Evolutionary conservation across 2,329 filamentous ascomycete genomes (phyloP).

Genomic region (Albifimbria verrucaria): DNA sequence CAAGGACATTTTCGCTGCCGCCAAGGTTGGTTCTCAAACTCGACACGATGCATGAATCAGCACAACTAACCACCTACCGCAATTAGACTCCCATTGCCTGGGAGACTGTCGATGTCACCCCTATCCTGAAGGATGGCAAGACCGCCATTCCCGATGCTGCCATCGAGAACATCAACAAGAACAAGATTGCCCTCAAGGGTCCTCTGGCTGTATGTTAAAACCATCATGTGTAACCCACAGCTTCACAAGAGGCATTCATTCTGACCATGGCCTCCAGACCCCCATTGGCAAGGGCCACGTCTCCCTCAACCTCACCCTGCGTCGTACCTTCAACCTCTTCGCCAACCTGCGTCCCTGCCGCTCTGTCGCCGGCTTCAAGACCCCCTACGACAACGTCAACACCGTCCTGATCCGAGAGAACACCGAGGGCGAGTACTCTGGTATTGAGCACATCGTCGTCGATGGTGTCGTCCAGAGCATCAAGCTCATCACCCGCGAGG

Average conservation of each 20-base stretch:
- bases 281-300: constrained; percentile 98
- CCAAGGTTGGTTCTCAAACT: constrained; percentile 62
- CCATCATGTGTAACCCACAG: neutral
- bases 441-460: constrained; percentile 97
- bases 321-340: constrained; percentile 99
- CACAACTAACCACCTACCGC: constrained; percentile 17
- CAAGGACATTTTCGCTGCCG: constrained; percentile 97
- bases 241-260: neutral
- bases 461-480: constrained; percentile 98
- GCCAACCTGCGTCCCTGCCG: constrained; percentile 98
- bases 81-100: constrained; percentile 82
- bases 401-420: constrained; percentile 98
- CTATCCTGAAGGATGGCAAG: constrained; percentile 89
- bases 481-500: constrained; percentile 97
- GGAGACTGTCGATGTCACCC: constrained; percentile 96
- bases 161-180: constrained; percentile 89
- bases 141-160: constrained; percentile 90
- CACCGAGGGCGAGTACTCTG: constrained; percentile 99
- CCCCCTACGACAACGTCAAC: constrained; percentile 94
- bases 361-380: constrained; percentile 96
- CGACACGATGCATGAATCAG: constrained; percentile 3
- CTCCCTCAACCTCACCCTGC: constrained; percentile 96
- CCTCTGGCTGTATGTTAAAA: constrained; percentile 77
- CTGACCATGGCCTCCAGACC: constrained; percentile 50
- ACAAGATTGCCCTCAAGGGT: constrained; percentile 97